A percentile compares a stretch with the other conserved stretches of the same genome.
Conservation (phyloP, 2,329 filamentous ascomycete species). For the Talaromyces amestolkiae region DNA sequence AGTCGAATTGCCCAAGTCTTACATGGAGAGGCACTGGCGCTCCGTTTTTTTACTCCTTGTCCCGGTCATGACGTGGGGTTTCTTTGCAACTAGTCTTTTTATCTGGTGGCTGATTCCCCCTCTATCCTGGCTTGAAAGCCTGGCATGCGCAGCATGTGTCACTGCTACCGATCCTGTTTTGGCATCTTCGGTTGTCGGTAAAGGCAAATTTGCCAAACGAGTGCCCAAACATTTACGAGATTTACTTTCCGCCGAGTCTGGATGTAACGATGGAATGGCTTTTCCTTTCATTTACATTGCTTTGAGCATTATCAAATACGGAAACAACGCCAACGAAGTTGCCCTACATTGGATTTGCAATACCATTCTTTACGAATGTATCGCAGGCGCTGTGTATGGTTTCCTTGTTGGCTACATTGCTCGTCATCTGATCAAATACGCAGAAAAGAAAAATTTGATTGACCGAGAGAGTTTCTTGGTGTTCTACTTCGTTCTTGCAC, state of each 20-base stretch:
- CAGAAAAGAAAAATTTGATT: constrained; percentile 80
- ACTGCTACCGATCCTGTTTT: constrained; percentile 96
- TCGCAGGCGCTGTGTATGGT: constrained; percentile 87
- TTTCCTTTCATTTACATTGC: constrained; percentile 96
- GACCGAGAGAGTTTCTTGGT: constrained; percentile 97
- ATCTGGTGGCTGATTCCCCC: constrained; percentile 85
- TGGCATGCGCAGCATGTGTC: constrained; percentile 86
- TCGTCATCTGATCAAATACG: constrained; percentile 82
- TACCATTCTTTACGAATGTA: constrained; percentile 90
- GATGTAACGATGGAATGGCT: constrained; percentile 99
- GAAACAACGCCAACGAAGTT: constrained; percentile 65
- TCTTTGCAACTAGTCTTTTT: constrained; percentile 77
- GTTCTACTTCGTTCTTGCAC: constrained; percentile 94
- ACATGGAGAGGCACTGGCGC: constrained; percentile 98
- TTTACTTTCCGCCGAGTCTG: constrained; percentile 90
- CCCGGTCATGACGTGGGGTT: constrained; percentile 96
- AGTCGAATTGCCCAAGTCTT: constrained; percentile 67
- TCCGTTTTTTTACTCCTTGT: constrained; percentile 85
- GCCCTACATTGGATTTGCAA: constrained; percentile 84
- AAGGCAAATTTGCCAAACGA: constrained; percentile 96
- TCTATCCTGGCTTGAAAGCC: constrained; percentile 83
- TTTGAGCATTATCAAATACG: constrained; percentile 82
- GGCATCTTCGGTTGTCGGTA: constrained; percentile 95
- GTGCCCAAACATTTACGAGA: constrained; percentile 97
- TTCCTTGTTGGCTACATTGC: constrained; percentile 86